Evolutionary conservation across 2,329 filamentous ascomycete species (phyloP).

Genomic region (Scedosporium minutisporum): DNA sequence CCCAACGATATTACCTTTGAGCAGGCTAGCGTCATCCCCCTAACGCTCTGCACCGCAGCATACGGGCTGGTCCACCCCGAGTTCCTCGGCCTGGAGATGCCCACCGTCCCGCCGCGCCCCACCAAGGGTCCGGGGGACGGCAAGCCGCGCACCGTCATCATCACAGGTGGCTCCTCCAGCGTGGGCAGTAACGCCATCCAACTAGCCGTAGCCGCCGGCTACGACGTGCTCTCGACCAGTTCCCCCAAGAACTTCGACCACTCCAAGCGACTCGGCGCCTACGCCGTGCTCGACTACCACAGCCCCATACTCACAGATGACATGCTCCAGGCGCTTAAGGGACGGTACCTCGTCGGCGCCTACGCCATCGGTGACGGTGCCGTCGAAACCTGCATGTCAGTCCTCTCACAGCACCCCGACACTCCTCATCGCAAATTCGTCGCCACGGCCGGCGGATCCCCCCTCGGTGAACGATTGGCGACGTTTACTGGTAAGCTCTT

Average conservation of each 20-base stretch:
- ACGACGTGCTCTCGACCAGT: slow-evolving; percentile 32
- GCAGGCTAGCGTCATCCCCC: too few species aligned
- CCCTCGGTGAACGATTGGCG: too few species aligned
- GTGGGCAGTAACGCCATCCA: slow-evolving; percentile 38
- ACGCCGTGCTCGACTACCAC: slow-evolving; percentile 32
- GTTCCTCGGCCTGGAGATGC: too few species aligned
- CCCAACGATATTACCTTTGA: too few species aligned
- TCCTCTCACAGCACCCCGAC: too few species aligned
- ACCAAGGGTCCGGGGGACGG: slow-evolving; percentile 26
- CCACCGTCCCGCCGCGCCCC: slow-evolving; percentile 22
- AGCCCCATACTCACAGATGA: slow-evolving; percentile 11
- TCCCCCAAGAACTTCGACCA: slow-evolving; percentile 32
- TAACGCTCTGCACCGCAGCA: too few species aligned
- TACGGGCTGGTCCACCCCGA: too few species aligned
- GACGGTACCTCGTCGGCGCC: neutral
- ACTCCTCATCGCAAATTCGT: too few species aligned
- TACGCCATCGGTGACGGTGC: neutral
- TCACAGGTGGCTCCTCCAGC: slow-evolving; percentile 40
- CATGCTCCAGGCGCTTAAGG: slow-evolving; percentile 9
- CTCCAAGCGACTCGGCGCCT: slow-evolving; percentile 32
- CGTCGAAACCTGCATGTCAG: neutral
- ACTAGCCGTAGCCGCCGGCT: slow-evolving; percentile 31
- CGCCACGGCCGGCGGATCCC: too few species aligned
- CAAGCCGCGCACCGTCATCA: neutral
- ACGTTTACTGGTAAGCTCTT: too few species aligned